Base-by-base conservation (phyloP, 2,329 filamentous ascomycete genomes). In the Dactylellina leptospora region DNA sequence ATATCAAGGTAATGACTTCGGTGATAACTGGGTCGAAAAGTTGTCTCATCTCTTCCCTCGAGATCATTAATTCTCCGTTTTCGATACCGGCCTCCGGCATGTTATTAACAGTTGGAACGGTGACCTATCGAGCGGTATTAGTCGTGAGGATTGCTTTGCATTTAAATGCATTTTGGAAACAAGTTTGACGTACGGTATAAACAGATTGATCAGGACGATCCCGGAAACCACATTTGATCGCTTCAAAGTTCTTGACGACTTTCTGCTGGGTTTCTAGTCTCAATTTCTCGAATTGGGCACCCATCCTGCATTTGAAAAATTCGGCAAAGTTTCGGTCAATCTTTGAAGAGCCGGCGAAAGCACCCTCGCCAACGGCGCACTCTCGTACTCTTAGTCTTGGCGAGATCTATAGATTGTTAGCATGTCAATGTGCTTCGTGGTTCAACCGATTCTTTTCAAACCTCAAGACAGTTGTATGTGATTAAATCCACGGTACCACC, bases 11-110 rank as follows among this genome's bases (percentile, higher is more conserved):
- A 8, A 76, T 70, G 38, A 77, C 74, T 51, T 76, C 50, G 16
- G 66, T 51, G 10, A 77, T 74, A 1, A 76, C 56, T 1, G 75
- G 76, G 38, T 76, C 74, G 45, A 77, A 76, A 30, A 77, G 69
- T 2, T n/a, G 16, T 27, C 60, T 55, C 70, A 77, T 75, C 9
- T 76, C 75, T 47, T 76, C 66, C 28, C 75, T 73, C 4, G 74
- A 50, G 20, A 73, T 73, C 40, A 69, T 55, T 13, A 73, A 23
- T 42, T 74, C 69, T 36, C 73, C 69, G 22, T 66, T 64, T 18
- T 64, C 59, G 54, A 72, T 72, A 10, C 68, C 59, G 23, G 51
- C 69, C 40, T 64, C 60, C 53, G 69, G 42, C 20, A 75, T 30
- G n/a, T 73, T 69, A 28, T 74, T 66, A 13, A 75, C 11, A 1